phyloP scores from a whole-genome alignment of 495 filamentous ascomycete genomes.

The Penicillium arizonense region DNA sequence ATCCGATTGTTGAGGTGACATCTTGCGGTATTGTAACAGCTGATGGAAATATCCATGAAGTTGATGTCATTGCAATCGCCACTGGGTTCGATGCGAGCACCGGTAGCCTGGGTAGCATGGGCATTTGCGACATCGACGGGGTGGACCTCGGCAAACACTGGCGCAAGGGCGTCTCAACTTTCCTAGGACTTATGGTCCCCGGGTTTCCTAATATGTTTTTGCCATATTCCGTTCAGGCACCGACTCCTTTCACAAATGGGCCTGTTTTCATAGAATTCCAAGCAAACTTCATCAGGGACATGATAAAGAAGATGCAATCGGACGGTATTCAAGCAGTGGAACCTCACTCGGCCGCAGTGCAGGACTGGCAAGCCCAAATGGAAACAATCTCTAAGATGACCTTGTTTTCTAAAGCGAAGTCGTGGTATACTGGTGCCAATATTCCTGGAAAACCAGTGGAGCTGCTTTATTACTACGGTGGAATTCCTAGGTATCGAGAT shows the following conservation, averaged over 20 bases:
- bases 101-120: conserved; percentile 48
- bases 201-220: conserved; percentile 57
- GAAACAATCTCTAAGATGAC: conserved; percentile 38
- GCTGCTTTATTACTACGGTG: conserved; percentile 37
- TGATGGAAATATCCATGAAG: conserved; percentile 39
- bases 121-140: conserved; percentile 39
- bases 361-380: conserved; percentile 42
- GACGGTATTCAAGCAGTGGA: conserved; percentile 43
- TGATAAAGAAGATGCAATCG: conserved; percentile 39
- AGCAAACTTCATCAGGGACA: conserved; percentile 47
- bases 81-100: conserved; percentile 55
- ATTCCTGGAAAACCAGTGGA: conserved; percentile 46
- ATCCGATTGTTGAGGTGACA: conserved; percentile 47
- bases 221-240: conserved; percentile 45
- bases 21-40: conserved; percentile 39
- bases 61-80: conserved; percentile 53
- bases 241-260: conserved; percentile 50
- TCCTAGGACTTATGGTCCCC: conserved; percentile 46
- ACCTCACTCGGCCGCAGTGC: conserved; percentile 39
- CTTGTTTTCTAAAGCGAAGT: conserved; percentile 40
- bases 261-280: conserved; percentile 48
- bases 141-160: conserved; percentile 40
- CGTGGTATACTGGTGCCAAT: conserved; percentile 39
- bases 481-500: conserved; percentile 18
- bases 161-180: conserved; percentile 43